These are phyloP conservation scores for Hypholoma fasciculare DNA, from an alignment of 768 basidiomycete genomes.

Conservation along the genomic window DNA sequence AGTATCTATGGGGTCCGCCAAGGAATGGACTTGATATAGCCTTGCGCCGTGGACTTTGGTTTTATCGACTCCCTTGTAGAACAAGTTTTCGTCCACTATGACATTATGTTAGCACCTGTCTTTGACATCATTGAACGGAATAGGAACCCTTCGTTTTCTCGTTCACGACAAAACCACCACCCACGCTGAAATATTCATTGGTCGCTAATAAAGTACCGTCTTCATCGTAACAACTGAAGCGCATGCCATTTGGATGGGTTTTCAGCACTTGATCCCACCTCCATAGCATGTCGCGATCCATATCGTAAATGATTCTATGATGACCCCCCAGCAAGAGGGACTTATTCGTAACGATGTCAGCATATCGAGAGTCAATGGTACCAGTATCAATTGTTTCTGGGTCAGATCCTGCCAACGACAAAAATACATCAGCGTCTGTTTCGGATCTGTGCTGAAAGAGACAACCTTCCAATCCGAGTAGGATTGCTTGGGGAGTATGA, in stretches of 20 bases:
- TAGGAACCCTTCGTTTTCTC: conserved; percentile 82
- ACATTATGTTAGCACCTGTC: background rate
- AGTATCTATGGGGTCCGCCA: conserved; percentile 33
- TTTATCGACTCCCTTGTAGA: conserved; percentile 92
- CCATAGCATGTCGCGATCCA: conserved; percentile 93
- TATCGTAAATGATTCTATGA: conserved; percentile 81
- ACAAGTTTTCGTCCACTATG: conserved; percentile 88
- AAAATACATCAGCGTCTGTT: background rate
- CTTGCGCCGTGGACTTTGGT: conserved; percentile 76
- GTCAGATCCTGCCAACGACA: conserved; percentile 58
- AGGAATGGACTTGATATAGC: conserved; percentile 60
- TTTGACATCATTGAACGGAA: background rate
- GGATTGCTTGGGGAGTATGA: conserved; percentile 85
- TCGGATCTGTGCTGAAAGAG: background rate
- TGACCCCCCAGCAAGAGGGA: conserved; percentile 69
- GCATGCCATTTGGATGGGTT: conserved; percentile 92
- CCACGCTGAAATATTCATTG: conserved; percentile 94
- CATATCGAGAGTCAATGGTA: conserved; percentile 77
- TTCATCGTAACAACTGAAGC: conserved; percentile 81
- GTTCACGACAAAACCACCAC: conserved; percentile 94
- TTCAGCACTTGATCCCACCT: conserved; percentile 86
- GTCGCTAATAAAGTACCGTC: conserved; percentile 89
- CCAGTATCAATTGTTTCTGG: conserved; percentile 93
- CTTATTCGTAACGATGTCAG: conserved; percentile 64
- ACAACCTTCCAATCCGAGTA: conserved; percentile 75